phyloP scores from a whole-genome alignment of 345 rosid genomes.

The Brassica nigra region DNA sequence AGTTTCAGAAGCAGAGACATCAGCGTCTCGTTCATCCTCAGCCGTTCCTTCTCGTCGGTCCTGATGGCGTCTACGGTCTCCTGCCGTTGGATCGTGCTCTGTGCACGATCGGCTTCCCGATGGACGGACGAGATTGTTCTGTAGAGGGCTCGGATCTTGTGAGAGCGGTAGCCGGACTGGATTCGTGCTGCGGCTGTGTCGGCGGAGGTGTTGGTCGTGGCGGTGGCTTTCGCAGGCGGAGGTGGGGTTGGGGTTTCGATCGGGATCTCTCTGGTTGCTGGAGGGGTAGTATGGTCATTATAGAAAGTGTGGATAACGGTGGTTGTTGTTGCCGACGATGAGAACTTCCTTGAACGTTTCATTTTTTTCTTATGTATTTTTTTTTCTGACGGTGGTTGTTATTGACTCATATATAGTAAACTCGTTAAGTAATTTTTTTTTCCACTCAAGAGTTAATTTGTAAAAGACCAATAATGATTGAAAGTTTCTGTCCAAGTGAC shows the following conservation, averaged over 20 bases:
- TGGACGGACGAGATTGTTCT: conserved; percentile 51
- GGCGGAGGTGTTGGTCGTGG: conserved; percentile 39
- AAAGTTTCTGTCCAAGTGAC: conserved; percentile 1
- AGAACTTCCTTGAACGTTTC: conserved; percentile 45
- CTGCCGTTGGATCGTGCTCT: conserved; percentile 73
- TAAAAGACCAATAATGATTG: neutral
- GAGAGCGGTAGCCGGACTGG: conserved; percentile 70
- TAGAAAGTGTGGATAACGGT: conserved; percentile 46
- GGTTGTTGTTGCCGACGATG: conserved; percentile 44
- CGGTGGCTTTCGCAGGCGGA: conserved; percentile 24
- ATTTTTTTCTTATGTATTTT: conserved; percentile 18
- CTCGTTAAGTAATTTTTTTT: neutral
- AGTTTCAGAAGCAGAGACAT: conserved; percentile 78
- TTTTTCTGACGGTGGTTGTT: conserved; percentile 28
- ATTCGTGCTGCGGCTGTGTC: conserved; percentile 58
- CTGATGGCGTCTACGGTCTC: conserved; percentile 83
- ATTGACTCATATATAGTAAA: neutral
- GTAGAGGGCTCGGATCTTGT: conserved; percentile 59
- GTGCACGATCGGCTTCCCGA: conserved; percentile 59
- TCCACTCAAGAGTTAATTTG: neutral
- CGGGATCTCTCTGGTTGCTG: conserved; percentile 43
- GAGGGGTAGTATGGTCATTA: conserved; percentile 43
- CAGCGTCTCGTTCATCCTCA: conserved; percentile 74
- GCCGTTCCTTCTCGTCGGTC: conserved; percentile 59
- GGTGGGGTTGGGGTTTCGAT: conserved; percentile 23